A percentile compares a stretch with the other conserved stretches of the same genome.
Conservation (phyloP, 352 stramenopile genomes). For the Sclerospora graminicola region DNA sequence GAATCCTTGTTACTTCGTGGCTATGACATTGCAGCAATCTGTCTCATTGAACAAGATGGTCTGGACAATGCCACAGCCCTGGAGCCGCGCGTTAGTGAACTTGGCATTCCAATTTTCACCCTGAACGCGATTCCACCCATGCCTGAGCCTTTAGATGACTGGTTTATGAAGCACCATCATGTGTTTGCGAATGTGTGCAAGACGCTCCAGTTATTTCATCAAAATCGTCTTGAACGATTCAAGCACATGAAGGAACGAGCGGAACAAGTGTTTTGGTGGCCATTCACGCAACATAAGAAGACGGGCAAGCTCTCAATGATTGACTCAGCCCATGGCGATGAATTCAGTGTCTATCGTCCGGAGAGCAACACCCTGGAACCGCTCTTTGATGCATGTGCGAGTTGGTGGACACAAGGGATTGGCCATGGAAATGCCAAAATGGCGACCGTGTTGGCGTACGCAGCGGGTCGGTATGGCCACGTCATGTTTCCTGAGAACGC, state of each 20-base stretch:
- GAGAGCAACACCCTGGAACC: constrained; percentile 45
- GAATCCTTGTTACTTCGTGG: constrained; percentile 88
- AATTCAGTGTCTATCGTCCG: constrained; percentile 55
- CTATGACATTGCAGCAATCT: constrained; percentile 85
- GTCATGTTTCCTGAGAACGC: constrained; percentile 89
- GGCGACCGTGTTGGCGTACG: constrained; percentile 79
- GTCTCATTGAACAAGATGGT: constrained; percentile 69
- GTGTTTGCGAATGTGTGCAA: constrained; percentile 45
- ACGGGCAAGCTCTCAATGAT: constrained; percentile 74
- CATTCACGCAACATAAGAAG: constrained; percentile 89
- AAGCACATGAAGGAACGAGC: constrained; percentile 44
- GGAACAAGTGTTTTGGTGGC: constrained; percentile 87
- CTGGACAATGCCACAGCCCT: constrained; percentile 62
- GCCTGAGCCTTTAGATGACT: constrained; percentile 59
- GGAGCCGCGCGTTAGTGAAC: constrained; percentile 40
- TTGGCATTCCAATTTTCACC: constrained; percentile 68
- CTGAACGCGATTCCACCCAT: constrained; percentile 63
- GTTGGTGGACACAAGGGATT: constrained; percentile 90
- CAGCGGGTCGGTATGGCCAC: constrained; percentile 85
- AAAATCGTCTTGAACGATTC: constrained; percentile 38
- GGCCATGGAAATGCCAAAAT: constrained; percentile 86
- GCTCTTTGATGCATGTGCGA: constrained; percentile 85
- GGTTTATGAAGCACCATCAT: constrained; percentile 39
- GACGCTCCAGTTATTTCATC: constrained; percentile 44
- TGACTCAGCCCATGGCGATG: constrained; percentile 85